phyloP scores from a whole-genome alignment of 805 yeast species.

The Starmerella powellii region DNA sequence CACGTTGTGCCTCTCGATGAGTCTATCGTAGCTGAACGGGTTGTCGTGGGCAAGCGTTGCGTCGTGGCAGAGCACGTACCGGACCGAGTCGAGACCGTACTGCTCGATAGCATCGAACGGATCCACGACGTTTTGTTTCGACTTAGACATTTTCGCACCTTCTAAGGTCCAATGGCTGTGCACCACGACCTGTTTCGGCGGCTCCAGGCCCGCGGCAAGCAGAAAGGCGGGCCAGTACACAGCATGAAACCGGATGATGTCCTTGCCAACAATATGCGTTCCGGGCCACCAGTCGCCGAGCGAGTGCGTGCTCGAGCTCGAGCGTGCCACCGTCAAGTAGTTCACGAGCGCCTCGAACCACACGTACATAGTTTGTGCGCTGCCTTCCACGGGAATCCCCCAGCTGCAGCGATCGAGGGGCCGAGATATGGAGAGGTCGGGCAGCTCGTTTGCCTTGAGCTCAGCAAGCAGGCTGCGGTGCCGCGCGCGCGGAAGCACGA shows the following conservation, averaged over 20 bases:
- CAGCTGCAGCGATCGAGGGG: conserved; percentile 67
- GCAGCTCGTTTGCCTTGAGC: conserved; percentile 35
- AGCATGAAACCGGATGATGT: conserved; percentile 77
- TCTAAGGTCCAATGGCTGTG: conserved; percentile 91
- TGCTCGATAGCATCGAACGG: conserved; percentile 53
- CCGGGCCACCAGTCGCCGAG: conserved; percentile 44
- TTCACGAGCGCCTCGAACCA: conserved; percentile 94
- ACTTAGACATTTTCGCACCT: conserved; percentile 88
- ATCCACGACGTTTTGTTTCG: conserved; percentile 86
- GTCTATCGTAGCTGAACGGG: conserved; percentile 60
- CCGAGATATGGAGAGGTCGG: conserved; percentile 77
- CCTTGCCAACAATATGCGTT: conserved; percentile 82
- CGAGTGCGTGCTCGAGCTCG: conserved; percentile 6
- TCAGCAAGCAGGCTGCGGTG: conserved; percentile 46
- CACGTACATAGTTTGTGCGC: conserved; percentile 66
- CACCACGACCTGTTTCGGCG: conserved; percentile 67
- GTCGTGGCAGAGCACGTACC: conserved; percentile 66
- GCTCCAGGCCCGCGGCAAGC: conserved; percentile 61
- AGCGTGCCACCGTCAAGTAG: conserved; percentile 44
- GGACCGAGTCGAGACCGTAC: conserved; percentile 50
- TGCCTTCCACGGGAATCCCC: conserved; percentile 80
- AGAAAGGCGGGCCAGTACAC: conserved; percentile 89
- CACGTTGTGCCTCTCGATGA: conserved; percentile 30
- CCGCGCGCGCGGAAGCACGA: conserved; percentile 55
- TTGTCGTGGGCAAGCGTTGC: conserved; percentile 68